Conservation (phyloP, 2,329 filamentous ascomycete species). For the Phaeosphaeriaceae sp. region DNA sequence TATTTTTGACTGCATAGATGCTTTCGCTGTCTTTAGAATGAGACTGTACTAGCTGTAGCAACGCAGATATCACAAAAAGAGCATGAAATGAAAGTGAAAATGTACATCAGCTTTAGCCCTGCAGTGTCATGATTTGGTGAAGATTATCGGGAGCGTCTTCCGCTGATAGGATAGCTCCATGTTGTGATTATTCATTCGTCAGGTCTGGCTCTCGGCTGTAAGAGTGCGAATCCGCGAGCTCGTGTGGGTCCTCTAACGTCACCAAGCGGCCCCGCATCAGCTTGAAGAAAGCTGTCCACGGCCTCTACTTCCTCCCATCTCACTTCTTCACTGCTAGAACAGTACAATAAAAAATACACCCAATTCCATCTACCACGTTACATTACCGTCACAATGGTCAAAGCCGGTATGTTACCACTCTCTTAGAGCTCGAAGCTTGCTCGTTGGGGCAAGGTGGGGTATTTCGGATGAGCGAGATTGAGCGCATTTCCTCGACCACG, state of each 20-base stretch:
- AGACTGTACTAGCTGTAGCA: conserved; percentile 21
- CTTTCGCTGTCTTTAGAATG: conserved; percentile 12
- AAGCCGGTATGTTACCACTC: conserved; percentile 76
- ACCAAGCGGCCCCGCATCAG: conserved; percentile 41
- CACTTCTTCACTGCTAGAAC: conserved; percentile 7
- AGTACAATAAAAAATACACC: conserved; percentile 10
- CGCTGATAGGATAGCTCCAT: not conserved
- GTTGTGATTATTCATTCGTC: conserved; percentile 38
- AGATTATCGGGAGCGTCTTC: not conserved
- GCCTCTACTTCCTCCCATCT: conserved; percentile 8
- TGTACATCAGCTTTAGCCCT: not conserved
- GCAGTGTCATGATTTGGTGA: conserved; percentile 9
- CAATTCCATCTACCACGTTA: conserved; percentile 23
- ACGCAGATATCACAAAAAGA: conserved; percentile 22
- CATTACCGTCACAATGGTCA: conserved; percentile 87
- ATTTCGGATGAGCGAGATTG: conserved; percentile 61
- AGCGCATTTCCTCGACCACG: conserved; percentile 58
- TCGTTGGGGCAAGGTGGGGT: conserved; percentile 43
- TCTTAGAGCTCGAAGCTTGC: conserved; percentile 22
- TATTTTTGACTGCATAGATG: conserved; percentile 24
- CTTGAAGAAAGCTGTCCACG: conserved; percentile 25
- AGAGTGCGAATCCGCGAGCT: conserved; percentile 15
- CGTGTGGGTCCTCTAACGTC: conserved; percentile 26
- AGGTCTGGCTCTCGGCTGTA: conserved; percentile 26
- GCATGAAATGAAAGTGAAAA: not conserved